Percentiles rank a stretch among this genome's conserved stretches.
phyloP scores from a whole-genome alignment of 352 stramenopile species.

The Peronospora destructor region DNA sequence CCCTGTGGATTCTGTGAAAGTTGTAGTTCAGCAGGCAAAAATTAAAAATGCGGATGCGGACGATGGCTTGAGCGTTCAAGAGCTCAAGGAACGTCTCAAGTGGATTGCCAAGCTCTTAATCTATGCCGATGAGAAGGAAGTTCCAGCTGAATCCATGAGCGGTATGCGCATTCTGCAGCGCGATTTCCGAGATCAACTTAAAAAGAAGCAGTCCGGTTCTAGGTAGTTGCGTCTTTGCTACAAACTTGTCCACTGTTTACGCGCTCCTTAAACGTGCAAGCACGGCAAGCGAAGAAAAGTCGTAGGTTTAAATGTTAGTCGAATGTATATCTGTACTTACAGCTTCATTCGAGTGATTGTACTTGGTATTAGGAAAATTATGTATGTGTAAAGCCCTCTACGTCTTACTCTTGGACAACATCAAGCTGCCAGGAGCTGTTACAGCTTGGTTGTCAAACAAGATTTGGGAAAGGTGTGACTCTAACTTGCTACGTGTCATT shows the following conservation, averaged over 20 bases:
- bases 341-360: not conserved
- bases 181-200: conserved; percentile 23
- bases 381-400: not conserved
- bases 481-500: conserved; percentile 2
- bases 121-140: conserved; percentile 20
- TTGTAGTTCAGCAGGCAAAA: conserved; percentile 5
- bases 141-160: conserved; percentile 18
- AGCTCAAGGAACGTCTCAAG: conserved; percentile 25
- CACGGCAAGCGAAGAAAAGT: not conserved
- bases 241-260: not conserved
- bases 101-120: conserved; percentile 30
- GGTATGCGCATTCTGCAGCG: conserved; percentile 28
- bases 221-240: conserved; percentile 2
- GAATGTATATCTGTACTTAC: not conserved
- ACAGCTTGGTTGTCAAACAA: conserved; percentile 18
- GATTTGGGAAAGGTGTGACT: conserved; percentile 11
- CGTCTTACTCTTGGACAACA: too few relatives aligned
- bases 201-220: conserved; percentile 11
- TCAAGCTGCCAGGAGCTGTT: conserved; percentile 16
- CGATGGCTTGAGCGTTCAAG: conserved; percentile 10
- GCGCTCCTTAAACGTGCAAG: not conserved
- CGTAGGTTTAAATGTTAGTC: not conserved
- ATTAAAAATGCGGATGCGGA: not conserved
- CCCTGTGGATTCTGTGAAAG: conserved; percentile 6
- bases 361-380: not conserved